These are phyloP conservation scores for Dianthus caryophyllus DNA, from an alignment of 148 eudicot genomes.

Conservation along the genomic window DNA sequence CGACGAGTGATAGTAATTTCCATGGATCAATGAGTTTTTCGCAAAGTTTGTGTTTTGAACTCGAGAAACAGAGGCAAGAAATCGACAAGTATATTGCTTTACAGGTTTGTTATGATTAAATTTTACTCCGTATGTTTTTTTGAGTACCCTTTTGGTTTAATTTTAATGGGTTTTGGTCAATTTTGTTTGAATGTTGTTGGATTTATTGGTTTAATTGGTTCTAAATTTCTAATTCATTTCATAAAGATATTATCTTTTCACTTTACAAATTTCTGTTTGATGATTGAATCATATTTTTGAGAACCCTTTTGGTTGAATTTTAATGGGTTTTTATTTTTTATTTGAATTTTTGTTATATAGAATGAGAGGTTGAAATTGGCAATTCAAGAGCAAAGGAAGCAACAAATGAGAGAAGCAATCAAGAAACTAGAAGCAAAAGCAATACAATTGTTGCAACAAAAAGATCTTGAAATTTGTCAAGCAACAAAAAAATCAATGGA, in stretches of 20 bases:
- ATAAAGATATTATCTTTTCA: too few relatives aligned
- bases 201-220: not conserved
- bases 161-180: not conserved
- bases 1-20: conserved; percentile 10
- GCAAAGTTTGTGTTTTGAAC: conserved; percentile 23
- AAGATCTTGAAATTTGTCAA: conserved; percentile 53
- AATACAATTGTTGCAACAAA: conserved; percentile 31
- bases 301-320: not conserved
- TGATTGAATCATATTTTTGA: not conserved
- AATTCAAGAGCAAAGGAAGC: conserved; percentile 59
- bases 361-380: conserved; percentile 60
- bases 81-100: conserved; percentile 43
- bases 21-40: conserved; percentile 23
- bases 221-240: not conserved
- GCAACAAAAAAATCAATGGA: conserved; percentile 43
- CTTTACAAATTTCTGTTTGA: conserved; percentile 25
- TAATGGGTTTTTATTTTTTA: conserved; percentile 4
- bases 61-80: conserved; percentile 49
- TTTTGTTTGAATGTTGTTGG: too few relatives aligned
- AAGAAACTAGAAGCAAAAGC: conserved; percentile 42
- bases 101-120: conserved; percentile 41
- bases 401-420: conserved; percentile 34
- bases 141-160: not conserved
- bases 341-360: conserved; percentile 27
- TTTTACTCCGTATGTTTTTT: not conserved